Percentiles rank a stretch among this genome's conserved stretches.
Evolutionary conservation across 1,284 basidiomycete genomes (phyloP).

Genomic region (Ustanciosporium gigantosporum): DNA sequence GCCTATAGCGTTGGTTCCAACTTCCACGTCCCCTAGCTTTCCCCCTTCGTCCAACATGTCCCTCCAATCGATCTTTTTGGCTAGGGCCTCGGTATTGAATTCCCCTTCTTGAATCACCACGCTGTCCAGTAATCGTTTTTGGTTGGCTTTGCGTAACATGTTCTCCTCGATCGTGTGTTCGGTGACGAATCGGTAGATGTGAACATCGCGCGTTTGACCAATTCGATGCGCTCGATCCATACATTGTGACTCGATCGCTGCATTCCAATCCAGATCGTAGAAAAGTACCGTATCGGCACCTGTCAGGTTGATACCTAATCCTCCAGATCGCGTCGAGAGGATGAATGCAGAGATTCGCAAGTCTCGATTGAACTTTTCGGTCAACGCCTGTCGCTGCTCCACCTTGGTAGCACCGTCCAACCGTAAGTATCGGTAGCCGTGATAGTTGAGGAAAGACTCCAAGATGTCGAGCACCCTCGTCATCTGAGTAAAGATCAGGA

Average conservation of each 20-base stretch:
- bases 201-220: conserved; percentile 93
- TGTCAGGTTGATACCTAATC: conserved; percentile 89
- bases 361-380: conserved; percentile 94
- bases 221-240: conserved; percentile 94
- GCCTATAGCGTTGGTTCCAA: not conserved
- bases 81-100: conserved; percentile 68
- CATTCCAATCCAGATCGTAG: conserved; percentile 97
- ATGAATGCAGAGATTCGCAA: conserved; percentile 90
- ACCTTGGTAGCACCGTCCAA: conserved; percentile 94
- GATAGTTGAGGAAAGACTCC: conserved; percentile 88
- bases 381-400: conserved; percentile 91
- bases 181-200: conserved; percentile 94
- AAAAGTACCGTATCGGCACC: conserved; percentile 97
- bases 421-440: conserved; percentile 89
- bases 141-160: conserved; percentile 92
- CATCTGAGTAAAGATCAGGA: conserved; percentile 97
- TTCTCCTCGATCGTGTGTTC: conserved; percentile 93
- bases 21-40: conserved; percentile 48
- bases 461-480: conserved; percentile 90
- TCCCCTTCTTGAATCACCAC: conserved; percentile 92
- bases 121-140: conserved; percentile 87
- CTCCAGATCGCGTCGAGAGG: conserved; percentile 87
- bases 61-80: conserved; percentile 72
- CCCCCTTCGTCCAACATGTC: conserved; percentile 70
- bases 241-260: conserved; percentile 94